Conservation (phyloP, 345 rosid species). For the Gossypium mustelinum region DNA sequence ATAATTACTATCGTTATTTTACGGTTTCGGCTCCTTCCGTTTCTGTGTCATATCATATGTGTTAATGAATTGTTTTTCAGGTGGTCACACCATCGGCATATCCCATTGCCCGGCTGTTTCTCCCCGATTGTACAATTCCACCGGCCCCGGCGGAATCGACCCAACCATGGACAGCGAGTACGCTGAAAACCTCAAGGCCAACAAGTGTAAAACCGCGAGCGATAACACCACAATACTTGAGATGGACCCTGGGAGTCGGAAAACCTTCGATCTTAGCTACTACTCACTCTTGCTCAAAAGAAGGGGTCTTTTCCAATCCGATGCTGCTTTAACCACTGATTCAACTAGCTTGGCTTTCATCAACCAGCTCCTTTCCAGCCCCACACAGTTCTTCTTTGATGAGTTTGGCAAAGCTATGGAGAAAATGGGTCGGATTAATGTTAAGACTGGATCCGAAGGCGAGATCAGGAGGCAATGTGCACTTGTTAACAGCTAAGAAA, state of each 20-base stretch:
- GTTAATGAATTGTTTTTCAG: conserved; percentile 25
- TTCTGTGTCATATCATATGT: not conserved
- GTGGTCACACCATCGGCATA: conserved; percentile 80
- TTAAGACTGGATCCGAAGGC: conserved; percentile 61
- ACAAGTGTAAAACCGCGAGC: conserved; percentile 50
- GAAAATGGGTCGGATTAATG: conserved; percentile 66
- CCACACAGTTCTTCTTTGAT: conserved; percentile 41
- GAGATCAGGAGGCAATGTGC: conserved; percentile 73
- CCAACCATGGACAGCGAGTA: conserved; percentile 67
- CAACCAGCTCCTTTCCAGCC: conserved; percentile 45
- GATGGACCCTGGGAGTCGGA: conserved; percentile 81
- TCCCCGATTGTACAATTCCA: conserved; percentile 64
- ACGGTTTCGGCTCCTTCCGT: not conserved
- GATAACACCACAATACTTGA: conserved; percentile 62
- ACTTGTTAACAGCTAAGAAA: conserved; percentile 43
- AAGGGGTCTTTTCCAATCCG: conserved; percentile 75
- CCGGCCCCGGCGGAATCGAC: conserved; percentile 54
- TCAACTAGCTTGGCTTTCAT: conserved; percentile 40
- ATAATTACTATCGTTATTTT: not conserved
- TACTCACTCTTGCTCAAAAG: conserved; percentile 49
- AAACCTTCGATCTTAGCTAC: conserved; percentile 68
- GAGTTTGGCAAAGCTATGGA: conserved; percentile 72
- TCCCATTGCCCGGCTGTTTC: conserved; percentile 64
- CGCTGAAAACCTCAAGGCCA: conserved; percentile 61
- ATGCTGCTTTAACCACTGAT: conserved; percentile 59